Percentiles rank a stretch among this genome's conserved stretches.
phyloP scores from a whole-genome alignment of 768 basidiomycete species.

The Solioccasus polychromus region DNA sequence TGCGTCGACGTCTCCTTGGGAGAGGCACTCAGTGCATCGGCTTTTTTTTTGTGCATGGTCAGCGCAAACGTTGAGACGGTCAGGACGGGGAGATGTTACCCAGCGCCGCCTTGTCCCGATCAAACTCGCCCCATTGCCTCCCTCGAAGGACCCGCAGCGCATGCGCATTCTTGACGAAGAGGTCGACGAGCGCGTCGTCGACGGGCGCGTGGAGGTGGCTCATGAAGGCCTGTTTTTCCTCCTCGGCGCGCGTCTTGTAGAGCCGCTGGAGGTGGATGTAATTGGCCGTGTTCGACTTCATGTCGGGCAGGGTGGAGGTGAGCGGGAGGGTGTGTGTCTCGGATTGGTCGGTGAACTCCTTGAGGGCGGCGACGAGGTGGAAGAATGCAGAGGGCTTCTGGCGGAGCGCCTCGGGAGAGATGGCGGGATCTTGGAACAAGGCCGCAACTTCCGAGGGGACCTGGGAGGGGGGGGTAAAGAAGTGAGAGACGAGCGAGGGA shows the following conservation, averaged over 20 bases:
- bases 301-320: slow-evolving; percentile 88
- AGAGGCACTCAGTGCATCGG: slow-evolving; percentile 34
- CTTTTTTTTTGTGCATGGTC: slow-evolving; percentile 39
- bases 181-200: slow-evolving; percentile 55
- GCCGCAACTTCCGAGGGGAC: slow-evolving; percentile 66
- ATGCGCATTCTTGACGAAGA: slow-evolving; percentile 80
- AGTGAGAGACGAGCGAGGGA: neutral
- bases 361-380: slow-evolving; percentile 72
- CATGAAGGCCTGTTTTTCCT: slow-evolving; percentile 60
- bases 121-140: slow-evolving; percentile 55
- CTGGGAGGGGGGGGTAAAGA: slow-evolving; percentile 20
- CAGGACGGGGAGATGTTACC: slow-evolving; percentile 35
- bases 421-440: slow-evolving; percentile 62
- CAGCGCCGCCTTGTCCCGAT: slow-evolving; percentile 46
- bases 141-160: slow-evolving; percentile 66
- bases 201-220: slow-evolving; percentile 45
- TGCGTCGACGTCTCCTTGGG: slow-evolving; percentile 67
- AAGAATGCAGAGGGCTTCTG: slow-evolving; percentile 67
- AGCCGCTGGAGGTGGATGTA: slow-evolving; percentile 85
- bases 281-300: slow-evolving; percentile 84
- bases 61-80: slow-evolving; percentile 1
- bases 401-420: slow-evolving; percentile 39
- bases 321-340: slow-evolving; percentile 70
- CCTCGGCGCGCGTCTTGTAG: slow-evolving; percentile 74
- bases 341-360: slow-evolving; percentile 55